phyloP scores from a whole-genome alignment of 176 grass and related monocot species.

The Aegilops bicornis region DNA sequence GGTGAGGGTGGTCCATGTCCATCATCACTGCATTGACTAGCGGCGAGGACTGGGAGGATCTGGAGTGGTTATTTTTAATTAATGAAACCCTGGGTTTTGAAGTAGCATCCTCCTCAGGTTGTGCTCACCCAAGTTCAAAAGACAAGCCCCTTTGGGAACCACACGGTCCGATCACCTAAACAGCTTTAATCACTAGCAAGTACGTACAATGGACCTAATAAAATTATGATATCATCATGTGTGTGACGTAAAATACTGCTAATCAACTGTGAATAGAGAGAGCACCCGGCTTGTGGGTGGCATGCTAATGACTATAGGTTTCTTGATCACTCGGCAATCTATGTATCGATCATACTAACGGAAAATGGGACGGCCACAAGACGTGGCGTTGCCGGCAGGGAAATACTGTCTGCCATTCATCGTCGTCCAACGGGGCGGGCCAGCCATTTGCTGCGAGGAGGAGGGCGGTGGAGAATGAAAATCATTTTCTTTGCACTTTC shows the following conservation, averaged over 20 bases:
- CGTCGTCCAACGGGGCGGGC: not conserved
- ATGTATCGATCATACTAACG: not conserved
- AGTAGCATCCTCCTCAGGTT: not conserved
- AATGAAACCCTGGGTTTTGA: not conserved
- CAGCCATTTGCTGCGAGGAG: not conserved
- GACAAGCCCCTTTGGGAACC: not conserved
- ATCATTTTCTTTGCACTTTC: too few relatives aligned
- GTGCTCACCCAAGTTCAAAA: not conserved
- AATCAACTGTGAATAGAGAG: not conserved
- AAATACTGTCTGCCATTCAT: not conserved
- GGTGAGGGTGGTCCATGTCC: not conserved
- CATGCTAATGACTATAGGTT: not conserved
- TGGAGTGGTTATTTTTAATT: not conserved
- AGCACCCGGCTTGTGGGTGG: not conserved
- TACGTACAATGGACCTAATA: not conserved
- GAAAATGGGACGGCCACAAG: not conserved
- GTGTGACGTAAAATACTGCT: not conserved
- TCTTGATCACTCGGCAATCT: not conserved
- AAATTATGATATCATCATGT: not conserved
- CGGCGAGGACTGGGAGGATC: not conserved
- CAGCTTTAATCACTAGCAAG: not conserved
- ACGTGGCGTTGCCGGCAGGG: not conserved
- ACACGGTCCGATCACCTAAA: not conserved
- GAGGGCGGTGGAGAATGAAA: not conserved
- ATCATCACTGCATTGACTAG: not conserved